Evolutionary conservation across 768 basidiomycete species (phyloP), one percentile per base, ranked within the genome.

Genomic region (Kwoniella heveanensis): DNA sequence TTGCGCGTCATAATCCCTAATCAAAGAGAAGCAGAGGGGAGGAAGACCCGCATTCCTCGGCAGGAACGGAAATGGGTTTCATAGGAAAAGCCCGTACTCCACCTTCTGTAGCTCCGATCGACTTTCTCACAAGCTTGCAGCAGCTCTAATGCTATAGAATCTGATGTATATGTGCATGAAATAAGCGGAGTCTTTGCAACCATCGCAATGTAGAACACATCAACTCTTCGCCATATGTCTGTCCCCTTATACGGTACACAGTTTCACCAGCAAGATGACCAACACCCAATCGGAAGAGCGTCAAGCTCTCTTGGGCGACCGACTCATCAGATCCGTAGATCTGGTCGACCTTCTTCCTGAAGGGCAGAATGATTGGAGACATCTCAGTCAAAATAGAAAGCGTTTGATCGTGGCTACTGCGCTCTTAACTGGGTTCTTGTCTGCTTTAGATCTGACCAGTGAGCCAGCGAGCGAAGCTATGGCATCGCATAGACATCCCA

Each of bases 371-470:
- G 54, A 55, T 55, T 55, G 54, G 54, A 55, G 54, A 24, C 54
- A 60, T 24, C 37, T 60, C 5, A 60, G 49, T 30, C 24, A 32
- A 27, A 32, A 27, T 25, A 24, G 58, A 13, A 60, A 60, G 30
- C 26, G 50, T 1, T 49, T 60, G 19, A 60, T 60, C 10, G 58
- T 60, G 4, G 58, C 50, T 2, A 60, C 58, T 17, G 50, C 58
- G 17, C 58, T 60, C 1, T 27, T 60, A 29, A 51, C 58, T 8
- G 58, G 58, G 8, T 60, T 60, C 36, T 52, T 60, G 36, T 50
- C 58, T 24, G 46, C 58, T n/a, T 27, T 60, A 17, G 58, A 60
- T 37, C 26, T 52, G 3, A 60, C 58, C 17, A 30, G 58, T 60
- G 36, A 32, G 58, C 37, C 4, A 15, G 4, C 22, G 17, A n/a